Evolutionary conservation across 2,329 filamentous ascomycete species (phyloP).

Genomic region (Claviceps maximensis): DNA sequence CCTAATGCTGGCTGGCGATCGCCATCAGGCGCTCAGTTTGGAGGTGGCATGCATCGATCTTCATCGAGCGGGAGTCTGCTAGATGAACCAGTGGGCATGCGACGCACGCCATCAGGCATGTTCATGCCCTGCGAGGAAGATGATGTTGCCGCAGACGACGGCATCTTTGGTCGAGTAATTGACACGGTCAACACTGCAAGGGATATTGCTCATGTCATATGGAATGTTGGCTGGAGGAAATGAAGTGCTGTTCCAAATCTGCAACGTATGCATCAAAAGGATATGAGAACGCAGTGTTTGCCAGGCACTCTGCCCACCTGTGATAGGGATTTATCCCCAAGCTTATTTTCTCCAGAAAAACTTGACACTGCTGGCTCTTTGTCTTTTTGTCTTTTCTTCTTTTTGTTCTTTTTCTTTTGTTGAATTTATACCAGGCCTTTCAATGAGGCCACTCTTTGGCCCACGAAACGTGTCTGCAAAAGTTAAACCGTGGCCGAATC

Average conservation of each 20-base stretch:
- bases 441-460: background rate
- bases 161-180: slow-evolving; percentile 65
- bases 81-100: slow-evolving; percentile 49
- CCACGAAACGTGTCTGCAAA: background rate
- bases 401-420: background rate
- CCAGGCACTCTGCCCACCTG: too few species aligned
- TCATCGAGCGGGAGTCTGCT: slow-evolving; percentile 35
- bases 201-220: slow-evolving; percentile 58
- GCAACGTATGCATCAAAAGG: too few species aligned
- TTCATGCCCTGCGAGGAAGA: slow-evolving; percentile 78
- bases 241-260: slow-evolving; percentile 16
- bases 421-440: background rate
- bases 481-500: background rate
- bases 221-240: slow-evolving; percentile 55
- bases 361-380: background rate
- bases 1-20: slow-evolving; percentile 21
- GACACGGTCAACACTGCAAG: slow-evolving; percentile 66
- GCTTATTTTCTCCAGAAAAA: too few species aligned
- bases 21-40: slow-evolving; percentile 12
- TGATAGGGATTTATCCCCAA: too few species aligned
- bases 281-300: too few species aligned
- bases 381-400: background rate
- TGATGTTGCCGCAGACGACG: slow-evolving; percentile 45
- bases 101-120: slow-evolving; percentile 75
- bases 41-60: slow-evolving; percentile 29